Base-by-base conservation (phyloP, 148 eudicot genomes). In the Salicornia ramosissima region DNA sequence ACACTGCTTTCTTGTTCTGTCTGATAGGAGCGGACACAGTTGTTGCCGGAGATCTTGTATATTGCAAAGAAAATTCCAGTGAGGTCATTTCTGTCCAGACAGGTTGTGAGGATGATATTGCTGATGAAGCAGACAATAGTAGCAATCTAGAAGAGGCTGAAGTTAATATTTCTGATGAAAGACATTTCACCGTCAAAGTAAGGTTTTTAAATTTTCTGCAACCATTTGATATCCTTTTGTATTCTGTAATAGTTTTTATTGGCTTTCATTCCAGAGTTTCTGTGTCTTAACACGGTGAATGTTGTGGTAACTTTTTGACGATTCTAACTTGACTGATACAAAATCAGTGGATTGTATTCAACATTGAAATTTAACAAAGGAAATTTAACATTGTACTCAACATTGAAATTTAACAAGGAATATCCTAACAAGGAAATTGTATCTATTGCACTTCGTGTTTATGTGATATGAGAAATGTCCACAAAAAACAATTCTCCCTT, bases 21-120 rank as follows among this genome's bases (percentile, higher is more conserved):
- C n/a, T 70, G 74, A 75, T 74, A 93, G 98, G 97, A 74, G 71
- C 81, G 63, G 80, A 83, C 46, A 82, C 81, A 69, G 90, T 90
- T 68, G 88, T 88, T 68, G 79, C 88, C 53, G 98, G 98, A 77
- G 98, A 93, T 82, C 84, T 93, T 78, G 98, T 93, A 50, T 84
- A 83, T 76, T 82, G 84, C 70, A 90, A 85, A 76, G 88, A 83
- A 73, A 83, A 88, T 76, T 60, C 65, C 33, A 26, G 70, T 60
- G 83, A 81, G 71, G 80, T 53, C 30, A 51, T 79, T 31, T 59
- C 47, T 70, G 59, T 65, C 30, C 42, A 26, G 42, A 50, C 70
- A 43, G 90, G 80, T 66, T 74, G 68, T 66, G 92, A 80, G 69
- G 86, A 80, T 64, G 84, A 74, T 64, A 47, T 55, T 56, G 40